Evolutionary conservation across 164 flowering plant species (phyloP), one percentile per base, ranked within the genome.

Genomic region (Vitis labrusca): DNA sequence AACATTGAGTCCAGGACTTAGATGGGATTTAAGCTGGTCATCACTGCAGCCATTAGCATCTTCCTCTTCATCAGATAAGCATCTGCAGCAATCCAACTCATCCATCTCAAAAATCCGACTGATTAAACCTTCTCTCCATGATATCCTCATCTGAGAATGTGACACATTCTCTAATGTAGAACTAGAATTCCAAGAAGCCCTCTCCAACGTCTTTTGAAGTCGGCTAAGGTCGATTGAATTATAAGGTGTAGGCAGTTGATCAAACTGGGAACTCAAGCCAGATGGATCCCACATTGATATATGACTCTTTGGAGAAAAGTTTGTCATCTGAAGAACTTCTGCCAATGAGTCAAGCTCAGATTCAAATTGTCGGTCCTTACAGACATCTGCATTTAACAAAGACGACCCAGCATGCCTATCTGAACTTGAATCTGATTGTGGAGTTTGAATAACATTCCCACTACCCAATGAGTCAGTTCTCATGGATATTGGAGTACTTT

Each of bases 121-220:
- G 2, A 68, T 76, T 54, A 89, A 63, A 15, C 88, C 93, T 66
- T 94, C 98, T 71, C 93, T 84, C 98, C 96, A 88, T 50, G 97
- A 91, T 75, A 91, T 83, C 68, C 86, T 83, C 81, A 85, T 66
- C 16, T 80, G 81, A 10, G 92, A 82, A 54, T 63, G 73, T 5
- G 79, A 72, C 50, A 73, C 65, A 73, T 76, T 73, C 16, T 74
- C 85, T 9, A 73, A 68, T 15, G 80, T 68, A 23, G 84, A 68
- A 71, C 74, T 76, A 19, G 84, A 83, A 58, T 68, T 55, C 74
- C 79, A 76, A 67, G 78, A 73, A 19, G 49, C 61, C 49, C 59
- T 65, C 64, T 70, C 81, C 37, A 68, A 71, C 37, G 78, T 66
- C 56, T 77, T 76, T 23, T 76, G 79, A 71, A 80, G 44, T 3